Percentiles rank a stretch among this genome's conserved stretches.
phyloP scores from a whole-genome alignment of 345 rosid genomes.

The Eucalyptus virginea region DNA sequence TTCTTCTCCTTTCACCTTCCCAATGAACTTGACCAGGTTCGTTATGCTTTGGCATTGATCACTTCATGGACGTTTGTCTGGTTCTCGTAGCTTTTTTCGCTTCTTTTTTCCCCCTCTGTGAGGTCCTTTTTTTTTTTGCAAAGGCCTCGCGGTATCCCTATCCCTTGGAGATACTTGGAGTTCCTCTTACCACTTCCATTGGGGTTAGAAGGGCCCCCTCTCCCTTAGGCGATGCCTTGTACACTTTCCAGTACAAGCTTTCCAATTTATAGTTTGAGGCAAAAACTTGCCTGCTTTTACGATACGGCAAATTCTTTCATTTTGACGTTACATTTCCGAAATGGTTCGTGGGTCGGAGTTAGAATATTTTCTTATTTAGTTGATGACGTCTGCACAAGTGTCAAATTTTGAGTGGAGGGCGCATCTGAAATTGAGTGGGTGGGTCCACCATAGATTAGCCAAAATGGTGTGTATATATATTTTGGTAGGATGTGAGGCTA shows the following conservation, averaged over 20 bases:
- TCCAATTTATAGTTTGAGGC: not conserved
- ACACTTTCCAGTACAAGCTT: not conserved
- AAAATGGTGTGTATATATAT: no score
- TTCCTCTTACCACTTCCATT: not conserved
- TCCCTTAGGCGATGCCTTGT: not conserved
- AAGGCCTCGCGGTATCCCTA: not conserved
- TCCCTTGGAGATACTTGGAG: not conserved
- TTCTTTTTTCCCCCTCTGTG: not conserved
- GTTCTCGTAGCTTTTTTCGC: not conserved
- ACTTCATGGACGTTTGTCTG: not conserved
- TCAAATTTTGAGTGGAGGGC: not conserved
- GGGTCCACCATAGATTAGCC: not conserved
- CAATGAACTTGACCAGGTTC: not conserved
- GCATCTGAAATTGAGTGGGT: not conserved
- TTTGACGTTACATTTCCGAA: not conserved
- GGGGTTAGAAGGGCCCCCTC: not conserved
- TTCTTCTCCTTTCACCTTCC: not conserved
- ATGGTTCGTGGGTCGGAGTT: not conserved
- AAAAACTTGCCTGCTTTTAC: not conserved
- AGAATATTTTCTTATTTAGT: not conserved
- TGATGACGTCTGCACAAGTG: not conserved
- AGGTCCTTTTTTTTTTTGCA: not conserved
- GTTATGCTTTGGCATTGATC: not conserved
- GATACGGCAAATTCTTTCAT: not conserved
- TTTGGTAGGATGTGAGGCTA: no score